These are phyloP conservation scores for Fonsecaea multimorphosa DNA, from an alignment of 2,329 filamentous ascomycete species.

Conservation along the genomic window DNA sequence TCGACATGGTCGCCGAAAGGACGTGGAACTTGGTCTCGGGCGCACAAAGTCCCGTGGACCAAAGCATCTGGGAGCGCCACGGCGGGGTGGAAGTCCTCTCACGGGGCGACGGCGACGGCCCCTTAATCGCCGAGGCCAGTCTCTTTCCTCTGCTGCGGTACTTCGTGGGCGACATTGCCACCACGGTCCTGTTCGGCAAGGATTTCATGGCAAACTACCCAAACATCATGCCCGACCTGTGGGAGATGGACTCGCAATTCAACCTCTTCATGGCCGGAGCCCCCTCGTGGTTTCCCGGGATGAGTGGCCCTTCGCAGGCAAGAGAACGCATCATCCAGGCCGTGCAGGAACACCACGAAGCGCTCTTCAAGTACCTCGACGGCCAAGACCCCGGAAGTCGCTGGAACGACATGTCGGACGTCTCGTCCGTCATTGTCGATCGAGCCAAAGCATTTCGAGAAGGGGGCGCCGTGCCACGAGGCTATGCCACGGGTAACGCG, in stretches of 20 bases:
- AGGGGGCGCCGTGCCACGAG: constrained; percentile 35
- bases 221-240: constrained; percentile 61
- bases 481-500: constrained; percentile 52
- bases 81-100: constrained; percentile 53
- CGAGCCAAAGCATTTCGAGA: constrained; percentile 51
- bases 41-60: constrained; percentile 64
- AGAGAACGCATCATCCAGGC: constrained; percentile 50
- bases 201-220: constrained; percentile 60
- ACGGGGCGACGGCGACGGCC: constrained; percentile 36
- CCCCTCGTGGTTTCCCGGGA: constrained; percentile 60
- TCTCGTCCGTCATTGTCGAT: constrained; percentile 53
- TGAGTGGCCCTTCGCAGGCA: constrained; percentile 57
- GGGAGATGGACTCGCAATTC: constrained; percentile 61
- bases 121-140: constrained; percentile 57
- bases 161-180: constrained; percentile 60
- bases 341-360: constrained; percentile 51
- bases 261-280: constrained; percentile 61
- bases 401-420: constrained; percentile 57
- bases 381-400: constrained; percentile 51
- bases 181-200: constrained; percentile 59
- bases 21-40: constrained; percentile 66
- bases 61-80: constrained; percentile 66
- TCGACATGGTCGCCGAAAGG: constrained; percentile 50
- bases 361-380: constrained; percentile 51
- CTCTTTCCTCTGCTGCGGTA: constrained; percentile 61